Percentiles rank a stretch among this genome's conserved stretches.
Conservation (phyloP, 1,139 yeast species). For the Pichia sp. region DNA sequence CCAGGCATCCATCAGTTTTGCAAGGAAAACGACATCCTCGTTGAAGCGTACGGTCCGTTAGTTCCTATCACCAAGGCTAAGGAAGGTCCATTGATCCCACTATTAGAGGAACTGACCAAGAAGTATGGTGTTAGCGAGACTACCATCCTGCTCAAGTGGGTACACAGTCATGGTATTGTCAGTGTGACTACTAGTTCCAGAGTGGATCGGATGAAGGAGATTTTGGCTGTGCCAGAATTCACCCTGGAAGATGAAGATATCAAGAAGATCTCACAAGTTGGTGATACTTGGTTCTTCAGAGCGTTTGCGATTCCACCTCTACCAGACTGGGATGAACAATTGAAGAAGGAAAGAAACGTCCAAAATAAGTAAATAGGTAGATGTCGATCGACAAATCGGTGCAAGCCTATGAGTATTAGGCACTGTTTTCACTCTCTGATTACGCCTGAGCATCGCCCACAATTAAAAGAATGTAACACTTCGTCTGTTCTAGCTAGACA, state of each 20-base stretch:
- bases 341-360: slow-evolving; percentile 14
- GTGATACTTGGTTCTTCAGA: slow-evolving; percentile 25
- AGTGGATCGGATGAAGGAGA: slow-evolving; percentile 47
- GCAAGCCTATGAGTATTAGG: no score
- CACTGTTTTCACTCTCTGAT: no score
- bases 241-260: slow-evolving; percentile 42
- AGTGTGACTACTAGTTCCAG: slow-evolving; percentile 71
- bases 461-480: no score
- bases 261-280: slow-evolving; percentile 33
- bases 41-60: slow-evolving; percentile 67
- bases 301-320: slow-evolving; percentile 19
- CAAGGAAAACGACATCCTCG: slow-evolving; percentile 41
- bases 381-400: background rate
- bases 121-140: slow-evolving; percentile 52
- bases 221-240: slow-evolving; percentile 48
- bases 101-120: slow-evolving; percentile 37
- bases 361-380: background rate
- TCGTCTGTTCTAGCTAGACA: no score
- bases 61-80: slow-evolving; percentile 36
- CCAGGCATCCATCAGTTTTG: slow-evolving; percentile 52
- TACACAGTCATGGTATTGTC: slow-evolving; percentile 51
- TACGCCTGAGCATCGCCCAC: no score
- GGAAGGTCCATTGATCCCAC: slow-evolving; percentile 29
- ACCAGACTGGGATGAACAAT: slow-evolving; percentile 16
- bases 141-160: slow-evolving; percentile 64